These are phyloP conservation scores for Paramecium biaurelia DNA, from an alignment of 73 alveolate species.

Conservation along the genomic window DNA sequence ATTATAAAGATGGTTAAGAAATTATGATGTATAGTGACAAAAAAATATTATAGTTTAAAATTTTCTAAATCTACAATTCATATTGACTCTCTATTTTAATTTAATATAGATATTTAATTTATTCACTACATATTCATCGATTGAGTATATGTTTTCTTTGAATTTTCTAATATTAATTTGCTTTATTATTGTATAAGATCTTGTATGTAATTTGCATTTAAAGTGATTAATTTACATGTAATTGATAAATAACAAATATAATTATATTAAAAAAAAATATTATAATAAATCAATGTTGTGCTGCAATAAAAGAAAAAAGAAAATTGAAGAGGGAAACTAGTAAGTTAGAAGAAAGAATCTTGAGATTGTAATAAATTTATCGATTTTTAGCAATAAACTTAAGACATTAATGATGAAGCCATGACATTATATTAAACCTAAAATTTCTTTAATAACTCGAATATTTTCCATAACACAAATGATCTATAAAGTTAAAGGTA, in stretches of 20 bases:
- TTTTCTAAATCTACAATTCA: too few species aligned
- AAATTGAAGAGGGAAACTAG: not conserved
- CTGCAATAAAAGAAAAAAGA: slow-evolving; percentile 1
- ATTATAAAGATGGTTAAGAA: too few species aligned
- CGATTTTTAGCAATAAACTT: not conserved
- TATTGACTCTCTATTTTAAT: too few species aligned
- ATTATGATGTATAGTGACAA: too few species aligned
- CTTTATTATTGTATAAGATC: too few species aligned
- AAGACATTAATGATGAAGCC: not conserved
- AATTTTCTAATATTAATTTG: not conserved
- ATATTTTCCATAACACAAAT: not conserved
- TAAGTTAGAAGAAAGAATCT: not conserved
- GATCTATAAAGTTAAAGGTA: not conserved
- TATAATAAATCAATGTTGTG: not conserved
- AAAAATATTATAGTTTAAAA: too few species aligned
- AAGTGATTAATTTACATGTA: not conserved
- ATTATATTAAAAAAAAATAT: not conserved
- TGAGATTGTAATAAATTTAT: not conserved
- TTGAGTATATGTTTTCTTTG: not conserved
- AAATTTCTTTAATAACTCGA: not conserved
- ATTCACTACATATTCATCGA: too few species aligned
- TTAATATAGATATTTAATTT: too few species aligned
- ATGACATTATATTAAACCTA: not conserved
- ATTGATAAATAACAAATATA: too few species aligned
- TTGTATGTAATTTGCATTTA: not conserved